Base-by-base conservation (phyloP, 345 rosid genomes). In the Lenwebbia sp. region DNA sequence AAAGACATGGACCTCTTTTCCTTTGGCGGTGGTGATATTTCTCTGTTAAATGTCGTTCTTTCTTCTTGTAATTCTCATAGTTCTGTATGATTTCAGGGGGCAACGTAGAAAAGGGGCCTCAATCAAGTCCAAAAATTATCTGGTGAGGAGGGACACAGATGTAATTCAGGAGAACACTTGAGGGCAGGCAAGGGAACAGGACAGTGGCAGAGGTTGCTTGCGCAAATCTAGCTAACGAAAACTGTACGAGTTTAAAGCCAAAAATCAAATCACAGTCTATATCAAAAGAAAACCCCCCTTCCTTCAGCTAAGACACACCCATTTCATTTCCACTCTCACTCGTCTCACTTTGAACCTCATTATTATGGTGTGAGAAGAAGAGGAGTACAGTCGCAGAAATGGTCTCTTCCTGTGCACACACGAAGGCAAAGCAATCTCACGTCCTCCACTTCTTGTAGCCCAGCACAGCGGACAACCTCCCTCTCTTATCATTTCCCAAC, bases 201-300 rank as follows among this genome's bases (percentile, higher is more conserved):
- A 75, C 26, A 53, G 53, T 44, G 84, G 85, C 89, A 88, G 90
- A 85, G 84, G 28, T 55, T 91, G 91, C 91, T 86, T 84, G 92
- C 88, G 90, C 90, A 91, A 88, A 91, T 89, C 91, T 88, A 90
- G 90, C 91, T 85, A 84, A 81, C 60, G 13, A 54, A 82, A 51
- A 15, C 37, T 75, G 85, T 33, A 3, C 26, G 37, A 51, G 44
- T 22, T 70, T 70, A 70, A 37, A 70, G 47, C 81, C 81, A 10
- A 70, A 65, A 40, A 70, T 70, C 44, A 70, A 70, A 37, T 70
- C 47, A 70, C 47, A 70, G 22, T 37, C 26, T 44, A 70, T 37
- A 37, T 37, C 81, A 70, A 37, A 70, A 37, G 78, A 70, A 70
- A 30, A 4, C 23, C 14, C 25, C 47, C 41, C 25, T 9, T 37